Conservation (phyloP, 306 rosid genomes). For the Biancaea sappan region DNA sequence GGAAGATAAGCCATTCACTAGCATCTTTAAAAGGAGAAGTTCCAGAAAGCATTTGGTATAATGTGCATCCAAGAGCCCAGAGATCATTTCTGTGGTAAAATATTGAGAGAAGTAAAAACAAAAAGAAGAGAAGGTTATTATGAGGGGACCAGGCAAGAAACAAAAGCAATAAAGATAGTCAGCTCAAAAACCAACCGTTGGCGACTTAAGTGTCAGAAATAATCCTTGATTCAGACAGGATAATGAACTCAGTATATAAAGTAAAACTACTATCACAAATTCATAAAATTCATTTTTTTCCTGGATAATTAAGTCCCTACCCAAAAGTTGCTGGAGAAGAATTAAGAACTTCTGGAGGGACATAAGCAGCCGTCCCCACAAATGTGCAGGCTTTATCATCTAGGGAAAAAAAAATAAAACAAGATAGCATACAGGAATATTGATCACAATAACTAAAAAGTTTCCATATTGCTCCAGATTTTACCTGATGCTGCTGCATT, state of each 20-base stretch:
- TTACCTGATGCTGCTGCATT: slow-evolving; percentile 96
- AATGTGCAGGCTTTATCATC: slow-evolving; percentile 99
- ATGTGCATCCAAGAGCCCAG: slow-evolving; percentile 99
- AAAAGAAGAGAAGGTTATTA: slow-evolving; percentile 36
- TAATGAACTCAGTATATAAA: slow-evolving; percentile 1
- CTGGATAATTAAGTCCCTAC: slow-evolving; percentile 42
- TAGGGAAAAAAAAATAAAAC: slow-evolving; percentile 29
- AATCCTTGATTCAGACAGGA: slow-evolving; percentile 17
- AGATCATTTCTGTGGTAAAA: slow-evolving; percentile 87
- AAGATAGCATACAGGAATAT: slow-evolving; percentile 23
- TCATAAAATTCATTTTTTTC: slow-evolving; percentile 1
- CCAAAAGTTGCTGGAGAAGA: slow-evolving; percentile 99
- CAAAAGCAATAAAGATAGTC: slow-evolving; percentile 24
- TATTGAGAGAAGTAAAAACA: slow-evolving; percentile 35
- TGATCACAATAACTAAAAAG: slow-evolving; percentile 14
- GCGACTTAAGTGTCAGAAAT: slow-evolving; percentile 10
- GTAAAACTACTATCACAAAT: slow-evolving; percentile 26
- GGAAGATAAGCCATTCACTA: slow-evolving; percentile 99
- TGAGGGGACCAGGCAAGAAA: slow-evolving; percentile 19
- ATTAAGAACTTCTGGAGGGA: slow-evolving; percentile 99
- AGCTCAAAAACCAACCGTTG: neutral
- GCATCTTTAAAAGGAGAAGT: slow-evolving; percentile 99
- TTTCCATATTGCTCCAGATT: slow-evolving; percentile 23
- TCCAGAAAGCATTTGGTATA: slow-evolving; percentile 99
- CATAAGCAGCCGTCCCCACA: slow-evolving; percentile 99